A percentile compares a stretch with the other conserved stretches of the same genome.
Evolutionary conservation across 2,329 filamentous ascomycete genomes (phyloP).

Genomic region (Verticillium isaacii): DNA sequence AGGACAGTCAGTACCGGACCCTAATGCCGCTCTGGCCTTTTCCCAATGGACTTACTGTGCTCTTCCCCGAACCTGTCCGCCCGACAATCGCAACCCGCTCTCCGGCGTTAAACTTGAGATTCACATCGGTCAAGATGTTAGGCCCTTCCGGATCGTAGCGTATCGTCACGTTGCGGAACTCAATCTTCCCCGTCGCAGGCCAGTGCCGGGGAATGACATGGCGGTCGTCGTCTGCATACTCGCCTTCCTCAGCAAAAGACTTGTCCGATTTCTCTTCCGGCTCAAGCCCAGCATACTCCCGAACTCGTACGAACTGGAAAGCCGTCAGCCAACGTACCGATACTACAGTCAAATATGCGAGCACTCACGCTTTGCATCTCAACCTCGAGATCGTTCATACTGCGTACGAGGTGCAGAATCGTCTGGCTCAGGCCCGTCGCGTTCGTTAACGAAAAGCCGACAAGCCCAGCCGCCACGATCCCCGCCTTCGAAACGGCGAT

Average conservation of each 20-base stretch:
- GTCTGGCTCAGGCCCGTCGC: conserved; percentile 49
- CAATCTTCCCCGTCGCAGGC: conserved; percentile 42
- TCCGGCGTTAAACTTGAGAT: conserved; percentile 54
- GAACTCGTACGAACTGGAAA: conserved; percentile 41
- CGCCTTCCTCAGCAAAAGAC: conserved; percentile 29
- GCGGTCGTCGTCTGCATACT: conserved; percentile 33
- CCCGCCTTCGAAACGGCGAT: conserved; percentile 46
- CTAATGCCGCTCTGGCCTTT: no score
- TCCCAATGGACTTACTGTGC: conserved; percentile 50
- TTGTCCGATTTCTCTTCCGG: conserved; percentile 39
- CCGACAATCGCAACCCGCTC: conserved; percentile 77
- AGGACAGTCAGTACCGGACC: background rate
- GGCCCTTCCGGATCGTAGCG: conserved; percentile 40
- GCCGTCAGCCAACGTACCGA: background rate
- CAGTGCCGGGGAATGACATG: conserved; percentile 35
- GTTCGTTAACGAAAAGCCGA: conserved; percentile 52
- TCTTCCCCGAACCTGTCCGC: conserved; percentile 79
- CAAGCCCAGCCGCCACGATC: conserved; percentile 43
- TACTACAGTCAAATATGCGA: background rate
- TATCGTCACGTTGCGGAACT: conserved; percentile 46
- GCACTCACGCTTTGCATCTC: conserved; percentile 51
- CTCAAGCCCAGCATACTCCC: conserved; percentile 41
- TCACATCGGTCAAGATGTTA: conserved; percentile 45
- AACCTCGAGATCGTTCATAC: conserved; percentile 52
- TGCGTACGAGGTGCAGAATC: conserved; percentile 46